phyloP scores from a whole-genome alignment of 2,329 filamentous ascomycete genomes.

The Dendryphion nanum region DNA sequence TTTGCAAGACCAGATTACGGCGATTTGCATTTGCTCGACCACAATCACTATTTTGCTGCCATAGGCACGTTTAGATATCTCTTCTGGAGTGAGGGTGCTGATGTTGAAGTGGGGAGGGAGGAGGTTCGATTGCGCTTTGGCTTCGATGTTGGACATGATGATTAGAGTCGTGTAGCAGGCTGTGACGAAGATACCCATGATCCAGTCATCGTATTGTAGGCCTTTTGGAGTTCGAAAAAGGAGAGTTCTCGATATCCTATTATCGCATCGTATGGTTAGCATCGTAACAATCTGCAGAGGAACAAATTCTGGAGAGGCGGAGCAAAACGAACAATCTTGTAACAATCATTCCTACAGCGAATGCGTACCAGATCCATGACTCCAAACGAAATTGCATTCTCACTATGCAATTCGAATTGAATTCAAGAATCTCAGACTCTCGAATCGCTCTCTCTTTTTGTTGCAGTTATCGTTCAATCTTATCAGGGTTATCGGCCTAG shows the following conservation, averaged over 20 bases:
- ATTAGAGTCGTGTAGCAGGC: slow-evolving; percentile 52
- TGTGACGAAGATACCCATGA: slow-evolving; percentile 53
- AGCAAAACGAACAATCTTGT: slow-evolving; percentile 41
- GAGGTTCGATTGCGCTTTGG: slow-evolving; percentile 43
- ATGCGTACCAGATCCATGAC: slow-evolving; percentile 49
- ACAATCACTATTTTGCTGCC: slow-evolving; percentile 52
- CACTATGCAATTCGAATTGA: no score
- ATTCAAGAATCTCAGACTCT: no score
- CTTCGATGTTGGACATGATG: slow-evolving; percentile 46
- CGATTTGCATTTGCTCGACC: slow-evolving; percentile 53
- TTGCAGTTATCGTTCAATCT: no score
- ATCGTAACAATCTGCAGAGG: slow-evolving; percentile 1
- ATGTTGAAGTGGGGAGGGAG: slow-evolving; percentile 48
- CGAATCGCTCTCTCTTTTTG: no score
- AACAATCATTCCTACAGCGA: slow-evolving; percentile 41
- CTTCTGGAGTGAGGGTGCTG: slow-evolving; percentile 35
- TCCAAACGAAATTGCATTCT: no score
- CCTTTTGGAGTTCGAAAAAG: slow-evolving; percentile 47
- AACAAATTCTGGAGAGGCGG: slow-evolving; percentile 1
- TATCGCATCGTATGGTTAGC: not conserved
- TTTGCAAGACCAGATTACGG: slow-evolving; percentile 54
- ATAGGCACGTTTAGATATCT: slow-evolving; percentile 30
- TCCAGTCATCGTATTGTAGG: slow-evolving; percentile 58
- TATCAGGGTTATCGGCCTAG: no score
- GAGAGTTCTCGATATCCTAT: slow-evolving; percentile 45